Evolutionary conservation across 805 yeast species (phyloP).

Genomic region (Metschnikowia sp.): DNA sequence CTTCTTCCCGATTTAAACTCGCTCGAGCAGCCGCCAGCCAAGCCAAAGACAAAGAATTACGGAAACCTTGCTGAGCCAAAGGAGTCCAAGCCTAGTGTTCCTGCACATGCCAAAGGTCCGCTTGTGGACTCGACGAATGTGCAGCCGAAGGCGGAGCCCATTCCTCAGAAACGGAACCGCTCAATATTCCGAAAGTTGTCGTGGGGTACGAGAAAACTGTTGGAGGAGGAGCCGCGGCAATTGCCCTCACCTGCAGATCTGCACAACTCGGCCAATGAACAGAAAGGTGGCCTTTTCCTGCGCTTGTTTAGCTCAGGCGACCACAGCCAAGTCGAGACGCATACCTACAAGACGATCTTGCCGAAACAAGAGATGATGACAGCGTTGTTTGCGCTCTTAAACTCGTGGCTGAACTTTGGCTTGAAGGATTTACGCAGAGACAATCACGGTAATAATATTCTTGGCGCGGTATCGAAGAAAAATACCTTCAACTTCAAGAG

Average conservation of each 20-base stretch:
- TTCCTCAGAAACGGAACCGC: constrained; percentile 28
- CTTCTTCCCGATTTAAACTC: constrained; percentile 27
- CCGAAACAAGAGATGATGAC: constrained; percentile 56
- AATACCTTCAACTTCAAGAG: constrained; percentile 62
- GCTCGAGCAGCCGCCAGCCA: constrained; percentile 2
- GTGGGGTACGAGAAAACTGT: constrained; percentile 43
- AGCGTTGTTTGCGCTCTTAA: constrained; percentile 59
- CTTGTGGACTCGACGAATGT: constrained; percentile 28
- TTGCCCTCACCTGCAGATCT: constrained; percentile 28
- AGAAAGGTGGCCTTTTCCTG: constrained; percentile 20
- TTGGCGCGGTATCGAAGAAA: constrained; percentile 60
- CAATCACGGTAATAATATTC: constrained; percentile 41
- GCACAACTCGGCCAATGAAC: constrained; percentile 19
- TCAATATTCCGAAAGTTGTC: constrained; percentile 50
- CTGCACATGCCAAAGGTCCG: constrained; percentile 18
- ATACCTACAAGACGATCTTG: constrained; percentile 37
- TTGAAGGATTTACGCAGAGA: constrained; percentile 51
- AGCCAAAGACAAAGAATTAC: constrained; percentile 1
- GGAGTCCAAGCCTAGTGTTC: not conserved
- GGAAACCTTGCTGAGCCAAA: constrained; percentile 3
- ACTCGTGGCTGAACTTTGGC: constrained; percentile 71
- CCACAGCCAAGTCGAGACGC: constrained; percentile 26
- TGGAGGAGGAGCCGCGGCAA: constrained; percentile 24
- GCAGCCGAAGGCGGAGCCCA: constrained; percentile 4
- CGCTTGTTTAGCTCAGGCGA: constrained; percentile 38